These are phyloP conservation scores for Nitzschia putrida DNA, from an alignment of 108 stramenopile genomes.

Conservation along the genomic window DNA sequence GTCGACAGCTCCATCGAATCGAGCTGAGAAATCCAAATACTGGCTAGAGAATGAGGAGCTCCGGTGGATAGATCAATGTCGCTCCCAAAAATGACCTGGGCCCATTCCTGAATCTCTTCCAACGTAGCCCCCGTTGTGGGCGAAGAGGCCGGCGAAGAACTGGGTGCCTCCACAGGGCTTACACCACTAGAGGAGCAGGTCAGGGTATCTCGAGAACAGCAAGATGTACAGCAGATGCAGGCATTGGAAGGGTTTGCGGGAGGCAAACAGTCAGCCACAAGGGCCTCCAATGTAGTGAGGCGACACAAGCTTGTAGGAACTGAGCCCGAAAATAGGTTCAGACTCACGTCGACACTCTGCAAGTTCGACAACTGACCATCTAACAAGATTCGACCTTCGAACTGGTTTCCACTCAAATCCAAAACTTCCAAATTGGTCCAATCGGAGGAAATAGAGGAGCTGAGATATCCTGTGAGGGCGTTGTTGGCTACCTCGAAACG, in stretches of 20 bases:
- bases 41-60: constrained; percentile 3
- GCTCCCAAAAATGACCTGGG: neutral
- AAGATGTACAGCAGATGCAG: constrained; percentile 34
- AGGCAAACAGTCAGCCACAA: constrained; percentile 28
- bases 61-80: constrained; percentile 10
- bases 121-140: neutral
- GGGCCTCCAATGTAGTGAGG: constrained; percentile 23
- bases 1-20: constrained; percentile 3
- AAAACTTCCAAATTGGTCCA: constrained; percentile 26
- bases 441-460: neutral
- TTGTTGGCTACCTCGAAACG: constrained; percentile 25
- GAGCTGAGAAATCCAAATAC: constrained; percentile 8
- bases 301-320: constrained; percentile 19
- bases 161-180: neutral
- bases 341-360: constrained; percentile 11
- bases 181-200: constrained; percentile 1
- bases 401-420: constrained; percentile 21
- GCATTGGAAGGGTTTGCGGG: constrained; percentile 3
- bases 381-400: constrained; percentile 17
- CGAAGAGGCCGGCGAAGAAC: neutral
- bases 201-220: constrained; percentile 18
- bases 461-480: constrained; percentile 7
- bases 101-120: constrained; percentile 12
- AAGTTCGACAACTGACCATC: constrained; percentile 21
- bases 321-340: constrained; percentile 26